Conservation (phyloP, 192 early-diverging fungal species). For the Coemansia sp. region DNA sequence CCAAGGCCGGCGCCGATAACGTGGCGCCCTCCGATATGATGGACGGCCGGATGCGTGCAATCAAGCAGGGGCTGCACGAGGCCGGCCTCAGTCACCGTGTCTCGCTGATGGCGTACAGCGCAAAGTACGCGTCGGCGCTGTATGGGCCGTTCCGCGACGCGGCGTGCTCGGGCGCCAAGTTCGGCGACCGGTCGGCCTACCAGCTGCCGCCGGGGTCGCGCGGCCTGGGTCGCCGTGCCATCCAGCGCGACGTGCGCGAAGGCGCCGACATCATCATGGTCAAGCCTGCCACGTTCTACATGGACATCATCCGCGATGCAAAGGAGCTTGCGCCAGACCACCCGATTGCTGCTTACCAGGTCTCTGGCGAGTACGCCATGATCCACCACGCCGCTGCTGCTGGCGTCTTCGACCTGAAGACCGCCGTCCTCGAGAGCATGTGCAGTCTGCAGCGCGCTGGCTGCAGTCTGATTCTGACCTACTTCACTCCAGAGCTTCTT, state of each 20-base stretch:
- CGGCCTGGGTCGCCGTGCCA: constrained; percentile 87
- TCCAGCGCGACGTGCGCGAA: constrained; percentile 84
- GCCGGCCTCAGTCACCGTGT: constrained; percentile 77
- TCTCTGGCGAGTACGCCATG: constrained; percentile 85
- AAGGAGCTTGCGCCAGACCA: constrained; percentile 73
- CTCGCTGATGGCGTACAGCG: constrained; percentile 93
- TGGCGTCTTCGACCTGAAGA: constrained; percentile 80
- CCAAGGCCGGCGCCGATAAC: constrained; percentile 87
- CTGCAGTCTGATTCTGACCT: constrained; percentile 92
- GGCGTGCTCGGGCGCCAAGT: constrained; percentile 87
- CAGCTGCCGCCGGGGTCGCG: constrained; percentile 90
- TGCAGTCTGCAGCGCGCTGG: constrained; percentile 83
- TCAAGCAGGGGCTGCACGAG: constrained; percentile 81
- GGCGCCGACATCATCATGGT: constrained; percentile 98
- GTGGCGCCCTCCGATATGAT: constrained; percentile 98
- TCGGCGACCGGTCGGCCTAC: constrained; percentile 92
- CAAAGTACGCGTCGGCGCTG: constrained; percentile 93
- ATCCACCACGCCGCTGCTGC: constrained; percentile 82
- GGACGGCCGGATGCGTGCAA: constrained; percentile 91
- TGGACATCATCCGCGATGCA: constrained; percentile 92
- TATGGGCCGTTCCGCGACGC: constrained; percentile 99
- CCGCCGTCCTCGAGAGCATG: constrained; percentile 85
- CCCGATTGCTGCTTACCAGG: constrained; percentile 97
- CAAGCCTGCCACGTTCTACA: constrained; percentile 93
- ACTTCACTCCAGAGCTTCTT: constrained; percentile 91